These are phyloP conservation scores for Sapria himalayana DNA, from an alignment of 345 rosid species.

Conservation along the genomic window DNA sequence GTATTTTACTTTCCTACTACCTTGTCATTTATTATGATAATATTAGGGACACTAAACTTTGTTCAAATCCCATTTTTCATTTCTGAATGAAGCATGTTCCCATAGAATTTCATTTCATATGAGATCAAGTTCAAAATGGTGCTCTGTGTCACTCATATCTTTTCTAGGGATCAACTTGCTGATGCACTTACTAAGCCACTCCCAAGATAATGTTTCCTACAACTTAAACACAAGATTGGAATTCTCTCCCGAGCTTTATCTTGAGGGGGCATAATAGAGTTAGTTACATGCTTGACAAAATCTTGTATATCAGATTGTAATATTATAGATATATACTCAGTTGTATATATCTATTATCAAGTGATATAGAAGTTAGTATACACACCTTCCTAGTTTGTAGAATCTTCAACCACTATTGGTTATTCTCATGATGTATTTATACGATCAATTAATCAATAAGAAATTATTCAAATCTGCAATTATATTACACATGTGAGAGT, in stretches of 20 bases:
- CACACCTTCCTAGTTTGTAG: too few relatives aligned
- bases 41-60: neutral
- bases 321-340: too few relatives aligned
- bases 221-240: neutral
- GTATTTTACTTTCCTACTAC: neutral
- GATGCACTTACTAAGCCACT: neutral
- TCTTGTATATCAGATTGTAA: too few relatives aligned
- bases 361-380: too few relatives aligned
- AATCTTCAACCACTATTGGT: too few relatives aligned
- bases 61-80: neutral
- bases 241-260: neutral
- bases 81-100: neutral
- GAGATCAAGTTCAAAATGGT: neutral
- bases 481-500: too few relatives aligned
- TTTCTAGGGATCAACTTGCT: neutral
- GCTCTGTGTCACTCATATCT: too few relatives aligned
- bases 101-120: neutral
- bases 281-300: too few relatives aligned
- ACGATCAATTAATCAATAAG: too few relatives aligned
- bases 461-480: too few relatives aligned
- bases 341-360: too few relatives aligned
- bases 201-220: neutral
- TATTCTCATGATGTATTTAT: too few relatives aligned
- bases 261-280: neutral
- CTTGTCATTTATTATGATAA: neutral